Percentiles rank a stretch among this genome's conserved stretches.
These are phyloP conservation scores for Calendula officinalis DNA, from an alignment of 129 eudicot genomes.

Conservation along the genomic window DNA sequence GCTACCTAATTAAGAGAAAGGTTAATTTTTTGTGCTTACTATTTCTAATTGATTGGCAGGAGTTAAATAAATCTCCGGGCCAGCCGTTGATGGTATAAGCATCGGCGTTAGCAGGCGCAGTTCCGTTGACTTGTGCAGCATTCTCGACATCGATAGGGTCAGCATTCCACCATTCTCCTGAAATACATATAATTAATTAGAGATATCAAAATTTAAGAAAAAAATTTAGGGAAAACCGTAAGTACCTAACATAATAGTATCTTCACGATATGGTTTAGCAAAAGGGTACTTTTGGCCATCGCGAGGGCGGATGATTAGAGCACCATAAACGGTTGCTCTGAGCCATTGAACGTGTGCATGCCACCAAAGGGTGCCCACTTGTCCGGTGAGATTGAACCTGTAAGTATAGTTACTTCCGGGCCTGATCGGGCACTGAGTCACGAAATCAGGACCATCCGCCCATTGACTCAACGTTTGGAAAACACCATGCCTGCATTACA, in stretches of 20 bases:
- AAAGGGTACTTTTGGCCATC: slow-evolving; percentile 58
- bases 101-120: slow-evolving; percentile 52
- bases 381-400: slow-evolving; percentile 57
- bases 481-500: slow-evolving; percentile 65
- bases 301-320: slow-evolving; percentile 66
- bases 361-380: slow-evolving; percentile 96
- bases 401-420: slow-evolving; percentile 76
- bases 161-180: slow-evolving; percentile 97
- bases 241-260: slow-evolving; percentile 62
- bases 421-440: slow-evolving; percentile 71
- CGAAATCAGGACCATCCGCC: slow-evolving; percentile 77
- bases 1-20: background rate
- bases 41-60: slow-evolving; percentile 39
- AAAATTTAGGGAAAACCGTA: background rate
- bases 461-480: slow-evolving; percentile 60
- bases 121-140: slow-evolving; percentile 44
- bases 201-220: background rate
- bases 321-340: slow-evolving; percentile 87
- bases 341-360: slow-evolving; percentile 71
- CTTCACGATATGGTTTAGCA: slow-evolving; percentile 58
- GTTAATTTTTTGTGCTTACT: slow-evolving; percentile 34
- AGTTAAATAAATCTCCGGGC: slow-evolving; percentile 62
- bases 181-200: background rate
- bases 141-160: slow-evolving; percentile 61
- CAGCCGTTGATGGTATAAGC: slow-evolving; percentile 74